These are phyloP conservation scores for Asterochloris erici DNA, from an alignment of 139 green algal genomes.

Conservation along the genomic window DNA sequence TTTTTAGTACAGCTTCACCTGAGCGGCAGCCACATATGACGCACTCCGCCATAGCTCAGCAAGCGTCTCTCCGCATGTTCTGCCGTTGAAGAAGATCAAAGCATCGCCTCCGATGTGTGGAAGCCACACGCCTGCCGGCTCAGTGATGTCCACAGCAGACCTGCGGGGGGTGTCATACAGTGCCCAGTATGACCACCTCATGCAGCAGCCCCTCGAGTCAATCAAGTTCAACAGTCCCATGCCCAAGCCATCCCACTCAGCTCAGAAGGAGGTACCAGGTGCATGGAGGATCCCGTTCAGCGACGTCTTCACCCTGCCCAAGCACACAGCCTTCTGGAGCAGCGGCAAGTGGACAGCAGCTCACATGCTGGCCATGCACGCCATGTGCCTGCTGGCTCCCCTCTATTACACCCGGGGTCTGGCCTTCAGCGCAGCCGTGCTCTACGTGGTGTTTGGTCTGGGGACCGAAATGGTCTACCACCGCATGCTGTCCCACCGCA, in stretches of 20 bases:
- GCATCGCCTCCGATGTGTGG: no score
- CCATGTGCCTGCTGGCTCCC: conserved; percentile 63
- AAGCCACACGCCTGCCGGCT: no score
- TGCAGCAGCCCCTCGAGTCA: conserved; percentile 29
- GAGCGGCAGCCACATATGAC: no score
- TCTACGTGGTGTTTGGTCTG: conserved; percentile 73
- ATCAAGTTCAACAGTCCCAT: conserved; percentile 13
- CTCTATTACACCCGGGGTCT: conserved; percentile 76
- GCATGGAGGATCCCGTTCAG: conserved; percentile 19
- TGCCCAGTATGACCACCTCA: conserved; percentile 79
- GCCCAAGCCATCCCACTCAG: background rate
- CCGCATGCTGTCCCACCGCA: conserved; percentile 14
- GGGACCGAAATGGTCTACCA: conserved; percentile 68
- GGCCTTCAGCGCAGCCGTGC: conserved; percentile 82
- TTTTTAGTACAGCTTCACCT: no score
- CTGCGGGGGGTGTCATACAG: conserved; percentile 55
- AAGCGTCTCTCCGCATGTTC: no score
- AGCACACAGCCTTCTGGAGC: conserved; percentile 8
- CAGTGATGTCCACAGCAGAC: background rate
- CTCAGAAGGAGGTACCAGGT: conserved; percentile 37
- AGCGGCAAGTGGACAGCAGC: conserved; percentile 12
- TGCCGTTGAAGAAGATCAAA: no score
- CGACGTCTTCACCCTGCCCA: conserved; percentile 10
- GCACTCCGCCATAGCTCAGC: no score
- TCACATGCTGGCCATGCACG: conserved; percentile 80